These are phyloP conservation scores for Hirsutella rhossiliensis DNA, from an alignment of 2,329 filamentous ascomycete genomes.

Conservation along the genomic window DNA sequence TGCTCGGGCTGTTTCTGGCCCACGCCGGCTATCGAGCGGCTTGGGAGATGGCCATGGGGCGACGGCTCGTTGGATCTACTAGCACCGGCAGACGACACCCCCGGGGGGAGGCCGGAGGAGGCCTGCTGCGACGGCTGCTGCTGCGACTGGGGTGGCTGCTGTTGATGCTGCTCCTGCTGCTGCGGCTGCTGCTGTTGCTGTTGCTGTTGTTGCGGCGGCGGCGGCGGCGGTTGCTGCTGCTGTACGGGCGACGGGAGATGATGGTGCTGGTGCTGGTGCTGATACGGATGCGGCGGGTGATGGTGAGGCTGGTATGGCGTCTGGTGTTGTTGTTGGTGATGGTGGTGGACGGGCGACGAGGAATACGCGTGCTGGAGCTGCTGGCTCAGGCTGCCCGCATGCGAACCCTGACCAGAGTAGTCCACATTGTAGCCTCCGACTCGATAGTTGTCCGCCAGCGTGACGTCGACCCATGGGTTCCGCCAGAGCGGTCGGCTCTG, in stretches of 20 bases:
- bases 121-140: neutral
- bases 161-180: neutral
- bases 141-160: neutral
- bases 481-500: constrained; percentile 67
- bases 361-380: constrained; percentile 55
- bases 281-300: no score
- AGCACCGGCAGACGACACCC: constrained; percentile 26
- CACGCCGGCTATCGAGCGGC: constrained; percentile 19
- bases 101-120: constrained; percentile 34
- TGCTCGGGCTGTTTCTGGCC: constrained; percentile 27
- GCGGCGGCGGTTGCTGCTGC: constrained; percentile 2
- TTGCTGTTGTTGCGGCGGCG: constrained; percentile 11
- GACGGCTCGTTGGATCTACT: constrained; percentile 28
- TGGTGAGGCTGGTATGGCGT: constrained; percentile 9
- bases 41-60: constrained; percentile 21
- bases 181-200: neutral
- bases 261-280: neutral
- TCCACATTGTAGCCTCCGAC: constrained; percentile 64
- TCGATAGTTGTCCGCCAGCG: constrained; percentile 65
- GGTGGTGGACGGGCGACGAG: constrained; percentile 20
- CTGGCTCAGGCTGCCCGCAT: constrained; percentile 53
- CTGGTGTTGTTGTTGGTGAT: neutral
- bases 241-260: neutral
- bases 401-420: constrained; percentile 56
- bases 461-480: constrained; percentile 61